Conservation (phyloP, 176 grass and related monocot genomes). For the Urochloa ruziziensis region DNA sequence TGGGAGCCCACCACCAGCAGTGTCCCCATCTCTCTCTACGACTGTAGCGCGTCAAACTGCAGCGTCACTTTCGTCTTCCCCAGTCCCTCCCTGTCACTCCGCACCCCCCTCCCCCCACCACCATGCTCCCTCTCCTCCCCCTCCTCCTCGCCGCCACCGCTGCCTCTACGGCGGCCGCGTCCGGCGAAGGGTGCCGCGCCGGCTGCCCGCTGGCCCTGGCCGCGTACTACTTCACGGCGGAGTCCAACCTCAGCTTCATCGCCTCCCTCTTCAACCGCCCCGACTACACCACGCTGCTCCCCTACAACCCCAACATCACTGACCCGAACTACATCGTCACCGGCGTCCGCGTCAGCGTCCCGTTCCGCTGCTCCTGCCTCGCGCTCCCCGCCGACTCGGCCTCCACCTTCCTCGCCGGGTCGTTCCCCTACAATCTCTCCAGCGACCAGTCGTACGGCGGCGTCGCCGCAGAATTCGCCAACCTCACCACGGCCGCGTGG, state of each 20-base stretch:
- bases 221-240: slow-evolving; percentile 46
- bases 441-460: slow-evolving; percentile 17
- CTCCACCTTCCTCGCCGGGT: slow-evolving; percentile 53
- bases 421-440: slow-evolving; percentile 29
- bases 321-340: slow-evolving; percentile 26
- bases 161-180: not conserved
- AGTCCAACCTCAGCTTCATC: slow-evolving; percentile 51
- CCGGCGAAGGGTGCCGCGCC: slow-evolving; percentile 3
- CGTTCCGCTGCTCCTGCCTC: slow-evolving; percentile 60
- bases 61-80: not conserved
- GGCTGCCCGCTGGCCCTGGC: slow-evolving; percentile 55
- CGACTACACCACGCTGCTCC: not conserved
- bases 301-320: slow-evolving; percentile 53
- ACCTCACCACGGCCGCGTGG: slow-evolving; percentile 53
- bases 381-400: not conserved
- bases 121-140: slow-evolving; percentile 11
- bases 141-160: not conserved
- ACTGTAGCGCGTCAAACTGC: slow-evolving; percentile 15
- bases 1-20: not conserved
- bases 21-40: not conserved
- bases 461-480: slow-evolving; percentile 33
- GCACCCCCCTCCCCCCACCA: no score
- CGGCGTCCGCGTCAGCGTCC: slow-evolving; percentile 37
- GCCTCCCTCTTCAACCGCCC: slow-evolving; percentile 38
- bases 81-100: not conserved